phyloP scores from a whole-genome alignment of 805 yeast genomes.

The Ascoidea tarda region DNA sequence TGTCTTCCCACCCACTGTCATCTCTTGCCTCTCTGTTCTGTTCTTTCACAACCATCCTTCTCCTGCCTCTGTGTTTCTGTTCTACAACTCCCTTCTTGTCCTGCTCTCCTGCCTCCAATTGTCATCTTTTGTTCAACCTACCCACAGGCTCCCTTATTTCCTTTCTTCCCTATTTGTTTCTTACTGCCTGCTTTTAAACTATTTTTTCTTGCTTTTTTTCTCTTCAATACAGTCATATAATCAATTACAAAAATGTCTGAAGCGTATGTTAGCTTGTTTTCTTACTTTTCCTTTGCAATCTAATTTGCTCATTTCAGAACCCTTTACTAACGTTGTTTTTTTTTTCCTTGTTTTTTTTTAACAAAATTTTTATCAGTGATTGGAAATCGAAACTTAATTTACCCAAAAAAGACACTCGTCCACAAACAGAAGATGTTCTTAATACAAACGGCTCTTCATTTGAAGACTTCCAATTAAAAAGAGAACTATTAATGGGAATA shows the following conservation, averaged over 20 bases:
- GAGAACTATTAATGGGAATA: conserved; percentile 94
- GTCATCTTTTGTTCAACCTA: not conserved
- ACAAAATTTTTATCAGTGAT: conserved; percentile 15
- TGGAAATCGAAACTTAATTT: conserved; percentile 69
- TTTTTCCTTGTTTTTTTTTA: too few species aligned
- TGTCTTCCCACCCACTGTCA: not conserved
- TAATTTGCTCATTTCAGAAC: not conserved
- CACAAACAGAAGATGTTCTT: conserved; percentile 92
- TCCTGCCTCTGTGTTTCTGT: not conserved
- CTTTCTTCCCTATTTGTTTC: not conserved
- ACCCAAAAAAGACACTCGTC: conserved; percentile 82
- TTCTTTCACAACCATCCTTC: not conserved
- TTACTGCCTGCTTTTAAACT: not conserved
- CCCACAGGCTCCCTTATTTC: not conserved
- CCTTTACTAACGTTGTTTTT: not conserved
- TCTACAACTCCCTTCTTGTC: not conserved
- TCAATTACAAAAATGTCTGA: too few species aligned
- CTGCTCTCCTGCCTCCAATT: not conserved
- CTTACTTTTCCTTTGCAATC: not conserved
- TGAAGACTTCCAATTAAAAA: conserved; percentile 82
- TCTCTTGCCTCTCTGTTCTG: not conserved
- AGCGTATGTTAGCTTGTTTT: too few species aligned
- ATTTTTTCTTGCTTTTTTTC: not conserved
- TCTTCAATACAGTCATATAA: not conserved
- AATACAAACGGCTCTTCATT: conserved; percentile 82